Evolutionary conservation across 108 stramenopile species (phyloP), one percentile per base, ranked within the genome.

Genomic region (Mayamaea pseudoterrestris): DNA sequence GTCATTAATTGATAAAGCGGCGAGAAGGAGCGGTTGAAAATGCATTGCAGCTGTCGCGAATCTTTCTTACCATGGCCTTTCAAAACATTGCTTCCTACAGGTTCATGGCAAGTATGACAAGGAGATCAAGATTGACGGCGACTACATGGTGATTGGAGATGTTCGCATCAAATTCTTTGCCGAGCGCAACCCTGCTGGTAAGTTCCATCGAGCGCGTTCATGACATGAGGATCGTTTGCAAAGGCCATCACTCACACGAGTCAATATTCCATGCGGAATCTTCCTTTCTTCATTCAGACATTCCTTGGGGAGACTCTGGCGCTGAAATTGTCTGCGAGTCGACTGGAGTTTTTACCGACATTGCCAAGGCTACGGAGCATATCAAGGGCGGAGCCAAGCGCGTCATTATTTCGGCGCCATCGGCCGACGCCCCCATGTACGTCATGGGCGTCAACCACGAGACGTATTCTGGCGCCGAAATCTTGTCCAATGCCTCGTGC

Each of bases 401-500:
- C 57, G 89, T 91, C 43, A 71, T 98, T 64, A 92, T 98, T 71
- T 95, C 94, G 16, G 98, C 98, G 28, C 57, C 57, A 9, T 86
- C 86, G 18, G 89, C 71, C 28, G 85, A 87, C 54, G 93, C 95
- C 18, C 98, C 98, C 39, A 98, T 97, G 98, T 98, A 85, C 52
- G 98, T 98, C 28, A 90, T 96, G 76, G 98, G 98, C 46, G 98
- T 98, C 41, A 98, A 98, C 75, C 76, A 94, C 78, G 64, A 42
- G 29, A 50, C 58, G 5, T 97, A 93, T 68, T 58, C 65, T 6
- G 80, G 75, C 29, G 78, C 79, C 48, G 60, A 65, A 50, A 78
- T 98, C 48, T 71, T 97, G 26, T 97, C 95, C 69, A 98, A 98
- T 73, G 98, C 98, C 18, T 87, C 83, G n/a, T 98, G 98, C 60